A percentile compares a stretch with the other conserved stretches of the same genome.
phyloP scores from a whole-genome alignment of 2,329 filamentous ascomycete species.

The Emericellopsis cladophorae region DNA sequence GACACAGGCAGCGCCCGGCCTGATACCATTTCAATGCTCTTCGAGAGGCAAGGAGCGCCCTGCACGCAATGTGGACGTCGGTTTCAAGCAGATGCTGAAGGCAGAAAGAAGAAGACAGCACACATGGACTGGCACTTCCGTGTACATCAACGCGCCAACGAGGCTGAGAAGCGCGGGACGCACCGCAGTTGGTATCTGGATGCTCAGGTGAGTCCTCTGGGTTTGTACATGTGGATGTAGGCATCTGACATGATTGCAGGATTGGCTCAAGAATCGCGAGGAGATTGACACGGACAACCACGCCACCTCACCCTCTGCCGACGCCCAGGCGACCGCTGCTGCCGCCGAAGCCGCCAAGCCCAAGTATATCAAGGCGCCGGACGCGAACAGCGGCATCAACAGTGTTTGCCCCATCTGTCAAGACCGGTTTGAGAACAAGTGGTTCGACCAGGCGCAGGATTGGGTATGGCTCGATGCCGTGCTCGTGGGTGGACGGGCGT shows the following conservation, averaged over 20 bases:
- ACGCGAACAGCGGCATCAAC: constrained; percentile 61
- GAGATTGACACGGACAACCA: constrained; percentile 51
- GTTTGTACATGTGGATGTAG: neutral
- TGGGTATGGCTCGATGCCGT: constrained; percentile 94
- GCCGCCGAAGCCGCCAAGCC: constrained; percentile 32
- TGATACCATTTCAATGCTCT: constrained; percentile 60
- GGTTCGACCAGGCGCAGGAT: constrained; percentile 86
- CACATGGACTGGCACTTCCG: constrained; percentile 99
- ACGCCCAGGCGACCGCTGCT: constrained; percentile 21
- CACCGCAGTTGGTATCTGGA: constrained; percentile 94
- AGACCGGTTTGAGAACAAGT: constrained; percentile 85
- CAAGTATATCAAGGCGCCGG: constrained; percentile 73
- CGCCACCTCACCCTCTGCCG: neutral
- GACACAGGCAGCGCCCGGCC: constrained; percentile 49
- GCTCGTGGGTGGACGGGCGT: constrained; percentile 65
- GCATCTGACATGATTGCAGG: constrained; percentile 29
- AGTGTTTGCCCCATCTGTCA: constrained; percentile 87
- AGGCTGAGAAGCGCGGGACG: constrained; percentile 74
- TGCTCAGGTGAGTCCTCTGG: constrained; percentile 47
- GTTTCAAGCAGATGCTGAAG: constrained; percentile 65
- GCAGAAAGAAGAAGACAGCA: constrained; percentile 72
- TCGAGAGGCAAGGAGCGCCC: constrained; percentile 72
- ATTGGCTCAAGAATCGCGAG: constrained; percentile 84
- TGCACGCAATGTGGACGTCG: constrained; percentile 87
- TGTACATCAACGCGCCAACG: constrained; percentile 77